These are phyloP conservation scores for Schwanniomyces sp. DNA, from an alignment of 805 yeast species.

Conservation along the genomic window DNA sequence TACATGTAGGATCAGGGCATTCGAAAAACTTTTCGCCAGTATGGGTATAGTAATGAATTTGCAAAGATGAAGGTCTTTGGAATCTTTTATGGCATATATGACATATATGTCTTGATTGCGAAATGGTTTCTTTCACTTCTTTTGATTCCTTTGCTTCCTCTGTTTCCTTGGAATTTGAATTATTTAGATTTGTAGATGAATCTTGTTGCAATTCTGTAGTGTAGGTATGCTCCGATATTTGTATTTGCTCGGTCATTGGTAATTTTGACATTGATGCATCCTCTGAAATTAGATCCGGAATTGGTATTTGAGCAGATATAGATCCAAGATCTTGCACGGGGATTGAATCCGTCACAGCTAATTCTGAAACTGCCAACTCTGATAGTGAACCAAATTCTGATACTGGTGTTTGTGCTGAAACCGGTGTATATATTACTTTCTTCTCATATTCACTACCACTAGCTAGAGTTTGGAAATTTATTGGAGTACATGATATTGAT, in stretches of 20 bases:
- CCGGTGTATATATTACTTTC: neutral
- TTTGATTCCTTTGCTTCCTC: neutral
- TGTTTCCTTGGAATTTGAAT: neutral
- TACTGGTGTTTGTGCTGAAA: neutral
- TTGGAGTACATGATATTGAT: neutral
- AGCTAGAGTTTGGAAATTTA: neutral
- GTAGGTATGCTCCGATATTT: no score
- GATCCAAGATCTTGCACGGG: no score
- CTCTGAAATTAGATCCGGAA: no score
- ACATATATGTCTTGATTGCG: constrained; percentile 30
- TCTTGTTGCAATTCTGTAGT: no score
- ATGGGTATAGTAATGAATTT: constrained; percentile 78
- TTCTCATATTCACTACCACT: neutral
- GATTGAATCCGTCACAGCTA: no score
- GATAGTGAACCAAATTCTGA: neutral
- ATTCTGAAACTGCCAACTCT: no score
- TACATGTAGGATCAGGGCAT: constrained; percentile 60
- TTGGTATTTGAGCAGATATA: no score
- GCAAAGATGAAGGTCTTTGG: constrained; percentile 78
- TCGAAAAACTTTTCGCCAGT: constrained; percentile 37
- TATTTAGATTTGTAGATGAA: neutral
- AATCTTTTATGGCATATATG: constrained; percentile 71
- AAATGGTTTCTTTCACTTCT: neutral
- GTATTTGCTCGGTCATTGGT: no score
- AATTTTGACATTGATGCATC: no score